Percentiles rank a stretch among this genome's conserved stretches.
Conservation (phyloP, 352 stramenopile species). For the Phytophthora pinifolia region DNA sequence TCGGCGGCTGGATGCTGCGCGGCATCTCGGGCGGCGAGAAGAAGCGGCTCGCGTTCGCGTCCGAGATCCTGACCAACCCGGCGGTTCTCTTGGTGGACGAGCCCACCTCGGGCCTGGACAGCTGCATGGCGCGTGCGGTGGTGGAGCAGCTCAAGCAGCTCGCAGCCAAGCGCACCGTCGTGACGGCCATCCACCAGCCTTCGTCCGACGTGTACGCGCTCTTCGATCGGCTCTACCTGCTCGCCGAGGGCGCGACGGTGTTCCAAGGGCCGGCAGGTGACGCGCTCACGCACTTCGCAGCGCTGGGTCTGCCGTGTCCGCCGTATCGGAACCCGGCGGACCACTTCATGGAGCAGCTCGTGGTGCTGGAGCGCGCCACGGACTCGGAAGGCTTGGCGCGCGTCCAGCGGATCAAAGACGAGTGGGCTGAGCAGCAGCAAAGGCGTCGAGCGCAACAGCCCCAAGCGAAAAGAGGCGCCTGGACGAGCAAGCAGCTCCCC, state of each 20-base stretch:
- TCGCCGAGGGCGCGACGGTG: constrained; percentile 34
- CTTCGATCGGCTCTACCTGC: constrained; percentile 43
- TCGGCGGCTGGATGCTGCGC: constrained; percentile 44
- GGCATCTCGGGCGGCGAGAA: constrained; percentile 79
- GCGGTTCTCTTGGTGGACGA: constrained; percentile 82
- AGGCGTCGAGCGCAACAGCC: constrained; percentile 1
- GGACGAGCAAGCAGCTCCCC: constrained; percentile 2
- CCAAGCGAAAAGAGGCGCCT: not conserved
- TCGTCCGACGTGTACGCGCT: constrained; percentile 49
- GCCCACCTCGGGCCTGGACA: constrained; percentile 56
- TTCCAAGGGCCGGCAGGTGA: constrained; percentile 36
- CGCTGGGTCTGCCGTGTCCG: constrained; percentile 33
- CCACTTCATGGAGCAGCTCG: constrained; percentile 52
- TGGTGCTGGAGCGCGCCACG: constrained; percentile 37
- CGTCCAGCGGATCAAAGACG: constrained; percentile 31
- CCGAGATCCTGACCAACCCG: constrained; percentile 77
- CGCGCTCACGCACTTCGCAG: constrained; percentile 37
- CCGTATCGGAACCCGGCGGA: constrained; percentile 48
- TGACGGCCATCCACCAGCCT: constrained; percentile 86
- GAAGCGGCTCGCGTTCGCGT: constrained; percentile 77
- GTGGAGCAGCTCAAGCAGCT: constrained; percentile 53
- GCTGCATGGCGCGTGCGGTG: constrained; percentile 47
- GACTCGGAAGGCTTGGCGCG: constrained; percentile 31
- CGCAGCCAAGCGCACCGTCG: constrained; percentile 70
- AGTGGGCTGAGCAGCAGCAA: constrained; percentile 22